A percentile compares a stretch with the other conserved stretches of the same genome.
phyloP scores from a whole-genome alignment of 352 stramenopile genomes.

The Phytophthora ramorum region DNA sequence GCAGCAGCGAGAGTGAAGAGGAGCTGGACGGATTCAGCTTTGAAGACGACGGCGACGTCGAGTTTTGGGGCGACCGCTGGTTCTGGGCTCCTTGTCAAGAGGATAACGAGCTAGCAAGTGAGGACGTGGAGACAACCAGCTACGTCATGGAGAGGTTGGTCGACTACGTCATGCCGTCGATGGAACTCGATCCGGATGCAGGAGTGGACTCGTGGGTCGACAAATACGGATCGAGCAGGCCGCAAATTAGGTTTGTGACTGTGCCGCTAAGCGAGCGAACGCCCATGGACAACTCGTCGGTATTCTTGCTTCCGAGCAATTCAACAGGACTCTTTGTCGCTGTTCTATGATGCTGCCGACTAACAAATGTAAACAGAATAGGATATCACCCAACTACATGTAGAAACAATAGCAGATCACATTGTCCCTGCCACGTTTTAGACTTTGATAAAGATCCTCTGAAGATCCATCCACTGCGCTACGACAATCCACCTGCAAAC shows the following conservation, averaged over 20 bases:
- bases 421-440: conserved; percentile 1
- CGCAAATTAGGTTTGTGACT: conserved; percentile 26
- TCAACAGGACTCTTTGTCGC: conserved; percentile 26
- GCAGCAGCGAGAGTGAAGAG: conserved; percentile 22
- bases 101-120: not conserved
- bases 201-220: conserved; percentile 31
- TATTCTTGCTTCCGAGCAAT: conserved; percentile 4
- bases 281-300: conserved; percentile 6
- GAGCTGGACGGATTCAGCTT: conserved; percentile 29
- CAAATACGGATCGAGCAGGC: conserved; percentile 34
- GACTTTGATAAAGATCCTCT: conserved; percentile 29
- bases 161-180: conserved; percentile 36
- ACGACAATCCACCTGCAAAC: conserved; percentile 29
- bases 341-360: conserved; percentile 15
- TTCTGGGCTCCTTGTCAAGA: conserved; percentile 14
- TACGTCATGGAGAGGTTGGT: conserved; percentile 18
- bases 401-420: not conserved
- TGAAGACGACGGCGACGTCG: conserved; percentile 8
- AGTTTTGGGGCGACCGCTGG: conserved; percentile 32
- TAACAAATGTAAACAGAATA: conserved; percentile 11
- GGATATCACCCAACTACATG: not conserved
- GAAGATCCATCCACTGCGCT: conserved; percentile 36
- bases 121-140: conserved; percentile 6
- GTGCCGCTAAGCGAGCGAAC: conserved; percentile 1
- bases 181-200: conserved; percentile 18